phyloP scores from a whole-genome alignment of 2,329 filamentous ascomycete genomes.

The Peltaster fructicola region DNA sequence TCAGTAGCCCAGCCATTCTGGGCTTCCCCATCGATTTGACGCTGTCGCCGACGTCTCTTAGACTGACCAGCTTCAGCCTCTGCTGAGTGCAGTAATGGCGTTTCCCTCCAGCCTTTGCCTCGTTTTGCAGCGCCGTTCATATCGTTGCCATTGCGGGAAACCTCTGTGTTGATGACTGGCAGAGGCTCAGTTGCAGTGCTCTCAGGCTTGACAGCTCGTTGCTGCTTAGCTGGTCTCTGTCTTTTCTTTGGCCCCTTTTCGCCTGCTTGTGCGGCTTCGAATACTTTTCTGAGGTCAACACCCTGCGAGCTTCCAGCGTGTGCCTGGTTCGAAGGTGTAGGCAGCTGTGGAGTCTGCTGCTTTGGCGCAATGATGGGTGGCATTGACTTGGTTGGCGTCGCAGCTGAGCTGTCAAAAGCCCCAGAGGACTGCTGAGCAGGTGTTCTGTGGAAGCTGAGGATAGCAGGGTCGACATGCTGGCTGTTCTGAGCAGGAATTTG shows the following conservation, averaged over 20 bases:
- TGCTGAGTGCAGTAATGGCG: conserved; percentile 45
- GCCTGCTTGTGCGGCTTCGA: too few relatives aligned
- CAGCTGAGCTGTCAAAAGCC: conserved; percentile 16
- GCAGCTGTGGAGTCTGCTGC: conserved; percentile 1
- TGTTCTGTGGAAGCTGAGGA: conserved; percentile 45
- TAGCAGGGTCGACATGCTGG: conserved; percentile 72
- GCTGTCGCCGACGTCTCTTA: conserved; percentile 24
- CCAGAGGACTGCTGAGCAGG: conserved; percentile 10
- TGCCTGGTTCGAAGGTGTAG: too few relatives aligned
- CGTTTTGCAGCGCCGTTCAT: conserved; percentile 24
- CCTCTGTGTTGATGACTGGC: conserved; percentile 17
- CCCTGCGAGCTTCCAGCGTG: too few relatives aligned
- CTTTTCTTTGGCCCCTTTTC: too few relatives aligned
- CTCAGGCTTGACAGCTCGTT: too few relatives aligned
- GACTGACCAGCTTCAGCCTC: conserved; percentile 23
- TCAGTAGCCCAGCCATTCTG: conserved; percentile 89
- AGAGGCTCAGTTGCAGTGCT: conserved; percentile 12
- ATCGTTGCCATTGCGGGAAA: conserved; percentile 20
- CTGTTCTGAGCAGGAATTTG: conserved; percentile 20
- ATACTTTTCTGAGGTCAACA: too few relatives aligned
- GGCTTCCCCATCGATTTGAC: conserved; percentile 29
- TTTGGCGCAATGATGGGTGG: too few relatives aligned
- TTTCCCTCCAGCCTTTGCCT: conserved; percentile 50
- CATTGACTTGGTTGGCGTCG: conserved; percentile 26
- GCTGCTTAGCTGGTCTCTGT: too few relatives aligned